phyloP scores from a whole-genome alignment of 148 eudicot species.

The Bassia scoparia region DNA sequence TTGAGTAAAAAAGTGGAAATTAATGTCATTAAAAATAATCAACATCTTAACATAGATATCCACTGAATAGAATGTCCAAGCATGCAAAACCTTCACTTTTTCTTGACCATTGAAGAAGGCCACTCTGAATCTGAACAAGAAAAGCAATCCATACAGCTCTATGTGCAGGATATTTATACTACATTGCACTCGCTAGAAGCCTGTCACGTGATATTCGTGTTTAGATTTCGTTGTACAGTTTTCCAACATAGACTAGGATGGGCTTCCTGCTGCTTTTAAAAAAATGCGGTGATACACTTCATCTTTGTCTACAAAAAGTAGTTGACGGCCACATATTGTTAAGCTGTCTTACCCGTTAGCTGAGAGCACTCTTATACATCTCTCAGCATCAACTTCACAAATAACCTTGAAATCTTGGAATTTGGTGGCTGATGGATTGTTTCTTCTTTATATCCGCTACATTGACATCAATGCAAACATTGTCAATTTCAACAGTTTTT shows the following conservation, averaged over 20 bases:
- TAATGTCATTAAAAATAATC: not conserved
- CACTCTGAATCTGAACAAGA: not conserved
- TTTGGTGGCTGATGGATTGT: not conserved
- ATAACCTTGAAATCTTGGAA: too few relatives aligned
- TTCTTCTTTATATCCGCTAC: conserved; percentile 1
- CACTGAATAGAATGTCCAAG: not conserved
- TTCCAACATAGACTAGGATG: not conserved
- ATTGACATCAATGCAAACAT: not conserved
- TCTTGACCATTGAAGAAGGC: not conserved
- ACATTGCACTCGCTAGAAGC: not conserved
- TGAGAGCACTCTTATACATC: not conserved
- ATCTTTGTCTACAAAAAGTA: not conserved
- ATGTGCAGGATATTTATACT: not conserved
- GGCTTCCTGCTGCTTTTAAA: not conserved
- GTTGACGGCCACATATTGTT: not conserved
- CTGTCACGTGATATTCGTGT: not conserved
- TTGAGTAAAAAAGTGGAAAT: not conserved
- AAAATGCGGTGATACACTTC: not conserved
- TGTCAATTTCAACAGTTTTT: not conserved
- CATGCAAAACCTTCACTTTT: not conserved
- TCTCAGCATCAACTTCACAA: not conserved
- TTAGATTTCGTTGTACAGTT: not conserved
- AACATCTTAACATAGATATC: not conserved
- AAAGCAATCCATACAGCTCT: not conserved
- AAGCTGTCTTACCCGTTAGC: not conserved